phyloP scores from a whole-genome alignment of 176 grass and related monocot genomes.

The Aegilops sharonensis region DNA sequence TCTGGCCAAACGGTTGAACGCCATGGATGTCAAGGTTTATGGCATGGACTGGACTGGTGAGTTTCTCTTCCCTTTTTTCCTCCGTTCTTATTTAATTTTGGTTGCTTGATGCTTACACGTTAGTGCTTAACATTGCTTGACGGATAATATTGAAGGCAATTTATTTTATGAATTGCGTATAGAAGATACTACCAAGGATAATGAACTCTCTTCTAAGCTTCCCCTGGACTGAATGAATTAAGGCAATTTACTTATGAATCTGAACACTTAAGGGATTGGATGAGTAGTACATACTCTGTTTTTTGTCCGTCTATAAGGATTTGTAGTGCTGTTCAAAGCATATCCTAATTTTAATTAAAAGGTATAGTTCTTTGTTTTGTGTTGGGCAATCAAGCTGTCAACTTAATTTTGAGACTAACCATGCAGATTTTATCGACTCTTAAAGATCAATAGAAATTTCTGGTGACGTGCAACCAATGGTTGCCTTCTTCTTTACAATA shows the following conservation, averaged over 20 bases:
- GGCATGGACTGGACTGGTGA: conserved; percentile 97
- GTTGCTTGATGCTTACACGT: not conserved
- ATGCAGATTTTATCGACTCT: not conserved
- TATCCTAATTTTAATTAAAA: not conserved
- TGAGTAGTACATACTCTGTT: not conserved
- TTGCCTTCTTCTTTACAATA: not conserved
- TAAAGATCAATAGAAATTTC: not conserved
- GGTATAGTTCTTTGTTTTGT: not conserved
- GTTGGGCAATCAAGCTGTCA: not conserved
- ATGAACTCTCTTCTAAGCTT: not conserved
- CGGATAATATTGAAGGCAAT: not conserved
- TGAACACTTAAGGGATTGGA: not conserved
- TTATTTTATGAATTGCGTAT: not conserved
- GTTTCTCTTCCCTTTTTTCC: not conserved
- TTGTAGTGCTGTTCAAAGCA: not conserved
- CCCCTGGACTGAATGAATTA: not conserved
- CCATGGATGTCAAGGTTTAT: conserved; percentile 80
- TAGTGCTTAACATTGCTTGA: not conserved
- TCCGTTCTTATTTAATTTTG: not conserved
- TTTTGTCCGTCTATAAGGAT: not conserved
- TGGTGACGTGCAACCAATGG: not conserved
- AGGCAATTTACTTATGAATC: not conserved
- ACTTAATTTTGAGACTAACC: not conserved
- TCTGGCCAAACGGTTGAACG: conserved; percentile 76
- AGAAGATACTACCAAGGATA: too few species aligned